Conservation (phyloP, 2,329 filamentous ascomycete species). For the Botrytis paeoniae region DNA sequence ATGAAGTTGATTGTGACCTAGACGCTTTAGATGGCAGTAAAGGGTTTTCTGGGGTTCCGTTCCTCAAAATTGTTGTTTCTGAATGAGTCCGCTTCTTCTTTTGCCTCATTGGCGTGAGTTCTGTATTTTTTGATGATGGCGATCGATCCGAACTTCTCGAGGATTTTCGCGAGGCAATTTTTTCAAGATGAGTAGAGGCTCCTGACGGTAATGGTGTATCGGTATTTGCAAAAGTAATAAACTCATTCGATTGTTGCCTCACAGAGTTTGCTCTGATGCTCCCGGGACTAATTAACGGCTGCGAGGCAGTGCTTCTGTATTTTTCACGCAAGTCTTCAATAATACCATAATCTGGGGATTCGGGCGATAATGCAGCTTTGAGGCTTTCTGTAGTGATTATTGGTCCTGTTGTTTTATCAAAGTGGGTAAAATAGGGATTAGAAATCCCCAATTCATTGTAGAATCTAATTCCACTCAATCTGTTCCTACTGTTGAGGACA, state of each 20-base stretch:
- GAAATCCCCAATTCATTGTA: background rate
- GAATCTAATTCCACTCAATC: conserved; percentile 2
- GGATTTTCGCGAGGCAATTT: background rate
- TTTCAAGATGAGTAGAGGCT: background rate
- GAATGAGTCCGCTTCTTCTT: background rate
- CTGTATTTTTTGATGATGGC: background rate
- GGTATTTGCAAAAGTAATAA: background rate
- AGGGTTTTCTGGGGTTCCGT: background rate
- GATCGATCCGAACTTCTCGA: background rate
- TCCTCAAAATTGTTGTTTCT: too few relatives aligned
- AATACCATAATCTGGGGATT: background rate
- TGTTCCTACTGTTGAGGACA: background rate
- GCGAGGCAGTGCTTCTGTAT: background rate
- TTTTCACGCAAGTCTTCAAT: conserved; percentile 3
- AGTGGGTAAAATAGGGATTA: conserved; percentile 4
- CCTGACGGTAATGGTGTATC: background rate
- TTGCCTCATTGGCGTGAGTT: background rate
- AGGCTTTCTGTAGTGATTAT: conserved; percentile 5
- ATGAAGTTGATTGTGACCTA: background rate
- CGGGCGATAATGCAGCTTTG: background rate
- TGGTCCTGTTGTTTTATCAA: background rate
- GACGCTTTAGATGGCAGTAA: background rate
- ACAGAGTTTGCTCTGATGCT: background rate
- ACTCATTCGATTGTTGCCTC: background rate
- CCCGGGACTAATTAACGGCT: background rate